Percentiles rank a stretch among this genome's conserved stretches.
Conservation (phyloP, 148 eudicot genomes). For the Polygonum aviculare region DNA sequence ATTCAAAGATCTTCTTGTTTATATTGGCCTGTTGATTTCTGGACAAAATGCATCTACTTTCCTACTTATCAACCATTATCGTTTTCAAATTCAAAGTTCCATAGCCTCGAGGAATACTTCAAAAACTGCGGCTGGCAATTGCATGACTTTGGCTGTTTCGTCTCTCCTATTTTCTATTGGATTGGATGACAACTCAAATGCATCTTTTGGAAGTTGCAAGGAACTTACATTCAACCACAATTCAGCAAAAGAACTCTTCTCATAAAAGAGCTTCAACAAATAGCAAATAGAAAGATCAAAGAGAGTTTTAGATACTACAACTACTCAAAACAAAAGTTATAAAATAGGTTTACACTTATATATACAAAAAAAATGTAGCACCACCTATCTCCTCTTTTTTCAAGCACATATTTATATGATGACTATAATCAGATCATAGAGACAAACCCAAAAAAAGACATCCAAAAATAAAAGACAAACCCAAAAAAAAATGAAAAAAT, state of each 20-base stretch:
- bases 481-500: constrained; percentile 17
- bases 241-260: not conserved
- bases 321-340: not conserved
- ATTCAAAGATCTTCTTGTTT: not conserved
- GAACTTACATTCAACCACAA: not conserved
- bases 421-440: constrained; percentile 20
- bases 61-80: not conserved
- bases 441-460: not conserved
- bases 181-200: not conserved
- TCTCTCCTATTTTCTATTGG: not conserved
- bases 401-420: constrained; percentile 8
- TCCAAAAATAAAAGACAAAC: not conserved
- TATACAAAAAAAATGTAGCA: not conserved
- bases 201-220: not conserved
- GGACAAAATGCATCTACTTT: not conserved
- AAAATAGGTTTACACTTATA: not conserved
- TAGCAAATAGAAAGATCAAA: not conserved
- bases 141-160: not conserved
- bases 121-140: not conserved
- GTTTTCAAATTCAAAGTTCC: not conserved
- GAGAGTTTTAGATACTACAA: not conserved
- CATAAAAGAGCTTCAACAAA: not conserved
- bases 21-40: not conserved
- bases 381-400: not conserved
- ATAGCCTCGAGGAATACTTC: not conserved